phyloP scores from a whole-genome alignment of 2,329 filamentous ascomycete genomes.

The Colletotrichum simmondsii region DNA sequence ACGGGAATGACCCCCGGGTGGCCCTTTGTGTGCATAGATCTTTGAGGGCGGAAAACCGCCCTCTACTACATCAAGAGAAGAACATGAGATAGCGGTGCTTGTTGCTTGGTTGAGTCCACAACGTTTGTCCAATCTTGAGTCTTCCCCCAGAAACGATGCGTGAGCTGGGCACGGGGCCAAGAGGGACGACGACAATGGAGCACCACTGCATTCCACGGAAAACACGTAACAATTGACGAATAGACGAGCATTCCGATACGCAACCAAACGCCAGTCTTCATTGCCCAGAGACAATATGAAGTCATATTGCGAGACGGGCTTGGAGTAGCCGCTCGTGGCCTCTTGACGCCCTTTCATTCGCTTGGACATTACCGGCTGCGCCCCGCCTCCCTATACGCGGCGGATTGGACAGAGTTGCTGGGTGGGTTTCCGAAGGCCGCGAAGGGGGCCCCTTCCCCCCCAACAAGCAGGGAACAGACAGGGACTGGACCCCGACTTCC shows the following conservation, averaged over 20 bases:
- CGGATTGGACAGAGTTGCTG: conserved; percentile 9
- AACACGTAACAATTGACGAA: conserved; percentile 16
- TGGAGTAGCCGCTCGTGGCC: conserved; percentile 47
- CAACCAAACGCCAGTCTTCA: conserved; percentile 7
- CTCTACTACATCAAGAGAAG: conserved; percentile 54
- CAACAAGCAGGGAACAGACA: conserved; percentile 31
- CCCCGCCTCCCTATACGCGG: conserved; percentile 1
- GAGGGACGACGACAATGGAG: conserved; percentile 9
- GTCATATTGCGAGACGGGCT: conserved; percentile 10
- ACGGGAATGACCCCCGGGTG: conserved; percentile 28
- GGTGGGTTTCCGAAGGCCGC: not conserved
- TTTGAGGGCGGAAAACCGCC: conserved; percentile 57
- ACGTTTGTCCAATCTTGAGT: conserved; percentile 1
- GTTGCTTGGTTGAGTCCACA: conserved; percentile 2
- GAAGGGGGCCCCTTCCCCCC: not conserved
- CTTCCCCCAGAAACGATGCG: not conserved
- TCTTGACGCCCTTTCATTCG: conserved; percentile 52
- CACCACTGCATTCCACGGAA: conserved; percentile 9
- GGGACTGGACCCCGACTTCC: conserved; percentile 29
- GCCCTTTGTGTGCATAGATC: conserved; percentile 52
- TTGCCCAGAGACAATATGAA: conserved; percentile 27
- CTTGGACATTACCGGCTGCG: conserved; percentile 26
- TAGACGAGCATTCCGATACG: conserved; percentile 17
- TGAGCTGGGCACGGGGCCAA: conserved; percentile 19
- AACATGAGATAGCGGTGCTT: conserved; percentile 23